Percentiles rank a stretch among this genome's conserved stretches.
Evolutionary conservation across 495 filamentous ascomycete species (phyloP).

Genomic region (Hyaloscypha hepaticicola): DNA sequence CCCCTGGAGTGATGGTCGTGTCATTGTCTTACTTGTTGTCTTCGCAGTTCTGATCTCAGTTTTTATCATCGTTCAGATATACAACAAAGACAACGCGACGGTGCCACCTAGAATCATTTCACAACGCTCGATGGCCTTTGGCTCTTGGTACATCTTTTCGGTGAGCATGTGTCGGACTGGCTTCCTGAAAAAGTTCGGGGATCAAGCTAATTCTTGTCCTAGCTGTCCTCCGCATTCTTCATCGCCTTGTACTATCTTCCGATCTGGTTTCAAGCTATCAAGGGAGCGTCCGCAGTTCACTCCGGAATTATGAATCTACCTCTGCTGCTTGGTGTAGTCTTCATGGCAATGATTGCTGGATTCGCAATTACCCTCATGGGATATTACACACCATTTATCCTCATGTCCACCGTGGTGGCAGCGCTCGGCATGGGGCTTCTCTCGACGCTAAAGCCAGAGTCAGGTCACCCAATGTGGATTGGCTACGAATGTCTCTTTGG

Average conservation of each 20-base stretch:
- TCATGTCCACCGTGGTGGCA: constrained; percentile 49
- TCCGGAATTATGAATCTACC: constrained; percentile 71
- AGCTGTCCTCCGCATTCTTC: constrained; percentile 8
- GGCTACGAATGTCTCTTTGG: constrained; percentile 68
- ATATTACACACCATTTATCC: constrained; percentile 65
- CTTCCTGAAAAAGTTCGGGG: background rate
- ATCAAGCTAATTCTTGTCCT: background rate
- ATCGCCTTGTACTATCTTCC: constrained; percentile 63
- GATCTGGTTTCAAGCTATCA: constrained; percentile 79
- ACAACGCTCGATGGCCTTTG: constrained; percentile 12
- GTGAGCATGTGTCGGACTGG: background rate
- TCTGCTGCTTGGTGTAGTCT: constrained; percentile 48
- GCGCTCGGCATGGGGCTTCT: constrained; percentile 62
- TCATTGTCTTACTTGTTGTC: constrained; percentile 69
- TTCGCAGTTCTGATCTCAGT: constrained; percentile 60
- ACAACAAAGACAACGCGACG: constrained; percentile 67
- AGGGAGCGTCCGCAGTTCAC: constrained; percentile 53
- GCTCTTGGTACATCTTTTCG: constrained; percentile 1
- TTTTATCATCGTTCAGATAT: constrained; percentile 64
- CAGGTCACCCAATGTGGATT: constrained; percentile 56
- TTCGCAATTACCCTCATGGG: constrained; percentile 52
- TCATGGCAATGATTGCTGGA: constrained; percentile 49
- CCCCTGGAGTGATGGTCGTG: constrained; percentile 61
- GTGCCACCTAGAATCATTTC: constrained; percentile 65
- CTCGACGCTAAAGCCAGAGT: constrained; percentile 53